Evolutionary conservation across 1,284 basidiomycete genomes (phyloP), one percentile per base, ranked within the genome.

Genomic region (Irpex sp.): DNA sequence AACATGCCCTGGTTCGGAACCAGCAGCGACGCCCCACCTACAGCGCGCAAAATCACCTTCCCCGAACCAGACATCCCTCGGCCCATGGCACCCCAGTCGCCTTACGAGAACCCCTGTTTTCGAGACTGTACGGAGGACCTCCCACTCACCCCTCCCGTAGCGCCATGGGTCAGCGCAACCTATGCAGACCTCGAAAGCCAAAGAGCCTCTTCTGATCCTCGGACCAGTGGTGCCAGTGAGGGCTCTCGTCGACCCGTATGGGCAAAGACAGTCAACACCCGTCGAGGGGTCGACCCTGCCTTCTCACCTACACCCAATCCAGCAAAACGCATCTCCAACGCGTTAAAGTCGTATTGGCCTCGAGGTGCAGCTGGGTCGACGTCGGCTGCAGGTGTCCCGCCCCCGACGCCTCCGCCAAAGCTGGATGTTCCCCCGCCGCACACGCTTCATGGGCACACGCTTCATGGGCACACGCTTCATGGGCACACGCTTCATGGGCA

Each of bases 1-100:
- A 69, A 72, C 8, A 75, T 88, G 26, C 77, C 79, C n/a, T 89
- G 88, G 88, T 89, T 87, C 69, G 53, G 9, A 15, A 36, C 21
- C 19, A 4, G 39, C 39, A 15, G 8, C 15, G 39, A 11, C 15
- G 11, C 8, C 39, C 39, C 39, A 43, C 9, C 53, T 8, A 3
- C 13, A 9, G 50, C 50, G 11, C 15, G 13, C 50, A 55, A 33
- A 5, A 21, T 55, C 3, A 21, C 17, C 19, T 55, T 55, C 31
- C 53, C 53, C 53, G 53, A 15, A 36, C n/a, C 58, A 39, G 51
- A 11, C 62, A 57, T 31, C 65, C 43, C 39, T n/a, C 11, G 17
- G n/a, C 53, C 26, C 21, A 26, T 31, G 6, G 7, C 53, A 13
- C 53, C 33, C 11, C 26, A 35, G 55, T 62, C 56, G 5, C 37